phyloP scores from a whole-genome alignment of 148 eudicot species.

The Suaeda aralocaspica region DNA sequence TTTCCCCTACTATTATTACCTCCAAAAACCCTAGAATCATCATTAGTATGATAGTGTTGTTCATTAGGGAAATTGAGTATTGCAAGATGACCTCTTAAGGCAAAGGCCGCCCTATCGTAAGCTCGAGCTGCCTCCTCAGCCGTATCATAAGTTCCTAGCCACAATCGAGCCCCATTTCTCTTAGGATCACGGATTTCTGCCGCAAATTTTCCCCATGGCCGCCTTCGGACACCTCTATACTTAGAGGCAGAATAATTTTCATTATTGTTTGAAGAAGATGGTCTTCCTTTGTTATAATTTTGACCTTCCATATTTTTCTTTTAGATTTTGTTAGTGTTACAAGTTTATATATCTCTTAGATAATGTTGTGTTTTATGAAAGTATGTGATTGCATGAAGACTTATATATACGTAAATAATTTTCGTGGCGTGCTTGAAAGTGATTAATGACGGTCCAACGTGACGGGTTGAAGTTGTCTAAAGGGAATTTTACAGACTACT shows the following conservation, averaged over 20 bases:
- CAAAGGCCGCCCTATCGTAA: conserved; percentile 35
- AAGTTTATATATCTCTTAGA: not conserved
- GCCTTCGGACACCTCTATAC: conserved; percentile 40
- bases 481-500: not conserved
- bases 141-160: conserved; percentile 41
- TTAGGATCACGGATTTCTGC: conserved; percentile 42
- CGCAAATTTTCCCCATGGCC: conserved; percentile 45
- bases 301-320: conserved; percentile 22
- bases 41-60: conserved; percentile 30
- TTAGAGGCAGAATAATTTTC: conserved; percentile 12
- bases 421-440: conserved; percentile 31
- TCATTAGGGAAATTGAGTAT: conserved; percentile 43
- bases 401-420: not conserved
- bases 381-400: conserved; percentile 2
- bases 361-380: not conserved
- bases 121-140: conserved; percentile 45
- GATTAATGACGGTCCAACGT: conserved; percentile 29
- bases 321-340: not conserved
- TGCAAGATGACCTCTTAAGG: conserved; percentile 40
- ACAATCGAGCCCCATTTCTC: conserved; percentile 34
- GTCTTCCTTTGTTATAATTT: conserved; percentile 3
- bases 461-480: conserved; percentile 28
- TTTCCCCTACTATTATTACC: not conserved
- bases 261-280: not conserved
- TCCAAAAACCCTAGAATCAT: conserved; percentile 9